Conservation (phyloP, 257 asterid genomes). For the Echites panduratus region DNA sequence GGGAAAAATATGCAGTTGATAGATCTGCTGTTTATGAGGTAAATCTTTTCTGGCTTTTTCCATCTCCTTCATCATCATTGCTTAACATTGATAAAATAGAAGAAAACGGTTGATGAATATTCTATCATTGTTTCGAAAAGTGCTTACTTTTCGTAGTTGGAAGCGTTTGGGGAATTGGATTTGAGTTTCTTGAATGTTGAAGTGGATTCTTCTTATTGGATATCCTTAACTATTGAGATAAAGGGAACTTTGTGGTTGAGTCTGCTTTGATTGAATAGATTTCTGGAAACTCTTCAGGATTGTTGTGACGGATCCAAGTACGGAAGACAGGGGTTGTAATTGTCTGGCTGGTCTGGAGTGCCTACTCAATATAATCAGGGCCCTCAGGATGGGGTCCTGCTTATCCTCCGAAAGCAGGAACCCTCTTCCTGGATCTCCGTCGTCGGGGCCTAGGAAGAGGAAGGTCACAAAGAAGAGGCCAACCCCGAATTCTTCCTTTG, state of each 20-base stretch:
- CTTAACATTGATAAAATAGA: constrained; percentile 12
- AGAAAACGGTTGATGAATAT: constrained; percentile 10
- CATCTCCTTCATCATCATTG: background rate
- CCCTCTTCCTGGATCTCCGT: constrained; percentile 69
- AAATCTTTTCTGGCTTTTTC: constrained; percentile 12
- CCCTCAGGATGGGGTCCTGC: constrained; percentile 99
- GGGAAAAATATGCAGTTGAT: background rate
- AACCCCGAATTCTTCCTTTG: constrained; percentile 62
- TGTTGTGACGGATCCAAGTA: constrained; percentile 59
- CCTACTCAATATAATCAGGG: constrained; percentile 72
- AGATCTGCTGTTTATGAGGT: constrained; percentile 15
- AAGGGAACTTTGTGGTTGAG: constrained; percentile 20
- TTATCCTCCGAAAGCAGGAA: constrained; percentile 78
- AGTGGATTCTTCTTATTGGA: constrained; percentile 8
- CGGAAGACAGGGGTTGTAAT: constrained; percentile 50
- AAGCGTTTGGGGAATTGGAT: constrained; percentile 11
- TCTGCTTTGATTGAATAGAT: constrained; percentile 18
- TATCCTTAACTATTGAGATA: constrained; percentile 11
- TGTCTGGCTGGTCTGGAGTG: constrained; percentile 89
- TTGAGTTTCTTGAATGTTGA: constrained; percentile 1
- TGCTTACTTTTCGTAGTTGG: background rate
- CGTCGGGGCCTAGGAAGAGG: constrained; percentile 33
- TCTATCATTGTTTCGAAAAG: background rate
- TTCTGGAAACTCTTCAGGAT: constrained; percentile 15
- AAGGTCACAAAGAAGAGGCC: constrained; percentile 39